These are phyloP conservation scores for Populus tremula DNA, from an alignment of 345 rosid genomes.

Conservation along the genomic window DNA sequence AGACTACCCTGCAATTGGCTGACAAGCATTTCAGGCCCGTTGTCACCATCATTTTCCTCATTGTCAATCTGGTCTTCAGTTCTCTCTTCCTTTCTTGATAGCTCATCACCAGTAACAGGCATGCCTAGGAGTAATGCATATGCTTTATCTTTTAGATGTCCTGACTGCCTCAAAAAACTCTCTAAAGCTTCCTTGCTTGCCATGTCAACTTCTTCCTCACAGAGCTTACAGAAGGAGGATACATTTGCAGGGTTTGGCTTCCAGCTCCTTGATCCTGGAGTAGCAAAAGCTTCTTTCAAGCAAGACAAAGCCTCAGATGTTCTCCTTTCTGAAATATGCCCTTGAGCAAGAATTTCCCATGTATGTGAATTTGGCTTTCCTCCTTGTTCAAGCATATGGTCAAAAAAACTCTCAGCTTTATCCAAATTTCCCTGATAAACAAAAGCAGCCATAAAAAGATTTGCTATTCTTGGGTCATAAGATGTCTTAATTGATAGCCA, in stretches of 20 bases:
- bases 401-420: slow-evolving; percentile 54
- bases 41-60: slow-evolving; percentile 21
- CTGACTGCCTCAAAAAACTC: slow-evolving; percentile 51
- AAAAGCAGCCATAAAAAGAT: slow-evolving; percentile 62
- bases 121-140: slow-evolving; percentile 49
- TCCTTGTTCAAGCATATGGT: slow-evolving; percentile 63
- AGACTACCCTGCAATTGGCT: slow-evolving; percentile 44
- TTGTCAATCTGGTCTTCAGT: slow-evolving; percentile 5
- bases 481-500: slow-evolving; percentile 69
- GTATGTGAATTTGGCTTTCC: slow-evolving; percentile 73
- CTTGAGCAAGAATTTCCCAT: slow-evolving; percentile 90
- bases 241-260: slow-evolving; percentile 60
- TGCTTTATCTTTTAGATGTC: slow-evolving; percentile 47
- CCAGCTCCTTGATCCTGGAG: slow-evolving; percentile 57
- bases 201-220: slow-evolving; percentile 57
- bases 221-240: slow-evolving; percentile 51
- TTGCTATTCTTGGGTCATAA: slow-evolving; percentile 79
- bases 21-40: slow-evolving; percentile 38
- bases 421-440: slow-evolving; percentile 60
- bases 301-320: slow-evolving; percentile 56
- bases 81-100: slow-evolving; percentile 12
- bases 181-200: slow-evolving; percentile 50
- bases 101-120: slow-evolving; percentile 9
- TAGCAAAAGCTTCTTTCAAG: slow-evolving; percentile 59
- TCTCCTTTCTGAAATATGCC: slow-evolving; percentile 51